These are phyloP conservation scores for Xylaria intraflava DNA, from an alignment of 495 filamentous ascomycete genomes.

Conservation along the genomic window DNA sequence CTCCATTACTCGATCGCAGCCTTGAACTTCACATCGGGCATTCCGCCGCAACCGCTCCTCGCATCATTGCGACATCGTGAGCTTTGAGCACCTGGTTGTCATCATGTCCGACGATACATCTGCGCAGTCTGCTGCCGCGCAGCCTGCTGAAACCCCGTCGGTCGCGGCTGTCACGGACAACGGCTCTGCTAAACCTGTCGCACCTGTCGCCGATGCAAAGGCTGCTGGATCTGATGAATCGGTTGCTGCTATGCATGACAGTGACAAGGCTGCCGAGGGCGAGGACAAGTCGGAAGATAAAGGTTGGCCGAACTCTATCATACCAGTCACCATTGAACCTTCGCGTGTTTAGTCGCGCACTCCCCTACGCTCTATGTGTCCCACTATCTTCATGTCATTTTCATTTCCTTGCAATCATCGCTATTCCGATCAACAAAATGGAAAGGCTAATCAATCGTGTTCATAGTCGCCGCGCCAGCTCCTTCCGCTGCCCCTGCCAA, in stretches of 20 bases:
- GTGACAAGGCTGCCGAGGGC: conserved; percentile 4
- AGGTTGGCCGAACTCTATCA: conserved; percentile 14
- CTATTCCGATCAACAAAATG: neutral
- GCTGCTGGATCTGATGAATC: conserved; percentile 14
- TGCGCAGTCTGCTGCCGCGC: conserved; percentile 22
- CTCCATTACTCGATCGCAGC: neutral
- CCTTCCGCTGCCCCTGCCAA: neutral
- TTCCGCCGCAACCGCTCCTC: neutral
- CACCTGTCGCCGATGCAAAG: conserved; percentile 21
- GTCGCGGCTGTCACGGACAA: conserved; percentile 7
- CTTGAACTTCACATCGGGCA: neutral
- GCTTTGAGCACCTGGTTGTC: conserved; percentile 6
- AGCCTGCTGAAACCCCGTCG: conserved; percentile 12
- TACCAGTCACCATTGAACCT: neutral
- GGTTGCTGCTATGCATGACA: conserved; percentile 5
- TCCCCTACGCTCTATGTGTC: neutral
- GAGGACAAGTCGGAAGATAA: conserved; percentile 18
- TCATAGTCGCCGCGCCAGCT: conserved; percentile 5
- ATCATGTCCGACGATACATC: conserved; percentile 27
- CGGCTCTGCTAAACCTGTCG: conserved; percentile 17
- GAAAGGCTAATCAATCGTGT: neutral
- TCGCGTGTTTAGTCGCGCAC: neutral
- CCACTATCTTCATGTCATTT: neutral
- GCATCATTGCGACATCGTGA: conserved; percentile 9
- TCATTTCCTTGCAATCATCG: neutral